Conservation (phyloP, 1,139 yeast species). For the Nadsonia starkeyi-henricii region DNA sequence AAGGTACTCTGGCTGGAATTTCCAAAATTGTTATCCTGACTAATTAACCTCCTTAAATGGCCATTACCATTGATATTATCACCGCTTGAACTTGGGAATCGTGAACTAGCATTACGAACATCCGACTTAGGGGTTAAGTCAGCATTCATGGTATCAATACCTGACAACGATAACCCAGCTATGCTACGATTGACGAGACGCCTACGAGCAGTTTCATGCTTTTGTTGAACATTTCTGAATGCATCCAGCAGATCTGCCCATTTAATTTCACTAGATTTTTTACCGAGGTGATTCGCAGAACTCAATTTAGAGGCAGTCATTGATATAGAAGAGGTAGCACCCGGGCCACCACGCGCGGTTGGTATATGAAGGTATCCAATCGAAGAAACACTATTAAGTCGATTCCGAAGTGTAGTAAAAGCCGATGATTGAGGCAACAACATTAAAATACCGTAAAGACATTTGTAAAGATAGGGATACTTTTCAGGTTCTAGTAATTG, state of each 20-base stretch:
- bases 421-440: slow-evolving; percentile 93
- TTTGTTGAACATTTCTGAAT: slow-evolving; percentile 46
- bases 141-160: neutral
- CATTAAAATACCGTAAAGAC: slow-evolving; percentile 88
- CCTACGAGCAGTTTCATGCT: slow-evolving; percentile 31
- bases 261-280: slow-evolving; percentile 14
- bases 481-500: slow-evolving; percentile 80
- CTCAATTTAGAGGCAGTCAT: slow-evolving; percentile 3
- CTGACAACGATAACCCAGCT: neutral
- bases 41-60: too few relatives aligned
- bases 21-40: too few relatives aligned
- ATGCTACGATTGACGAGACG: neutral
- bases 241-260: slow-evolving; percentile 49
- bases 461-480: slow-evolving; percentile 71
- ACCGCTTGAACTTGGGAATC: too few relatives aligned
- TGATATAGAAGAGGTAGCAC: slow-evolving; percentile 7
- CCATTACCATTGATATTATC: too few relatives aligned
- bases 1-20: too few relatives aligned
- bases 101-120: too few relatives aligned
- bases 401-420: slow-evolving; percentile 60
- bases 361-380: slow-evolving; percentile 25
- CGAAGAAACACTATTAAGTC: slow-evolving; percentile 46
- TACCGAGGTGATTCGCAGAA: slow-evolving; percentile 2
- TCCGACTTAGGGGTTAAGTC: too few relatives aligned
- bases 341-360: slow-evolving; percentile 4